phyloP scores from a whole-genome alignment of 306 rosid genomes.

The Cyamopsis tetragonoloba region DNA sequence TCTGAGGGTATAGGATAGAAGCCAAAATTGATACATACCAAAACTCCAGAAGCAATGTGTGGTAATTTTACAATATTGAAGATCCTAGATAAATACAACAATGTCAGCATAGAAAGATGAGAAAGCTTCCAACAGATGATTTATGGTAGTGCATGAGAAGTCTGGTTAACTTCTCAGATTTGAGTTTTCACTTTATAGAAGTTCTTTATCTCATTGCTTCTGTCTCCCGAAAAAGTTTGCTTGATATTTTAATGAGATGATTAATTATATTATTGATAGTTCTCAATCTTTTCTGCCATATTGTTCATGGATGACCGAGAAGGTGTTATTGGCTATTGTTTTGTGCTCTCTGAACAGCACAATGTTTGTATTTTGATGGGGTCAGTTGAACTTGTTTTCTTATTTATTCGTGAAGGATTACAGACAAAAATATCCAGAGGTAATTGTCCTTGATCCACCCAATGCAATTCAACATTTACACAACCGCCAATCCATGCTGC shows the following conservation, averaged over 20 bases:
- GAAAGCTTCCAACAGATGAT: background rate
- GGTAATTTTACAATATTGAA: background rate
- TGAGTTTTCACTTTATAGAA: background rate
- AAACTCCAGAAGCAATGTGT: background rate
- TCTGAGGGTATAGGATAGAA: conserved; percentile 4
- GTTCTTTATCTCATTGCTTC: conserved; percentile 1
- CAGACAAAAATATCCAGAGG: conserved; percentile 44
- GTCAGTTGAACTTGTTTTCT: conserved; percentile 5
- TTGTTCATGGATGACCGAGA: conserved; percentile 7
- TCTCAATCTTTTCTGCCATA: background rate
- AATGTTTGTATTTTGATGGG: conserved; percentile 15
- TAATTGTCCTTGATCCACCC: conserved; percentile 45
- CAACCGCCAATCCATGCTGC: conserved; percentile 61
- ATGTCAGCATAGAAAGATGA: background rate
- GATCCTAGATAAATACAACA: background rate
- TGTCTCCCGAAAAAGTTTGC: conserved; percentile 3
- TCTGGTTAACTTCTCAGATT: background rate
- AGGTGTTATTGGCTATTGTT: conserved; percentile 11
- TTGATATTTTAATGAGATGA: conserved; percentile 12
- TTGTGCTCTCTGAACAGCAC: conserved; percentile 6
- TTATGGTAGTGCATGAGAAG: conserved; percentile 1
- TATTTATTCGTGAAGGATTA: conserved; percentile 41
- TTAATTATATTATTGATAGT: background rate
- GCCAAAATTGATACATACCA: conserved; percentile 6
- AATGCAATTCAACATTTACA: conserved; percentile 44